Evolutionary conservation across 2,329 filamentous ascomycete genomes (phyloP).

Genomic region (Lachnellula willkommii): DNA sequence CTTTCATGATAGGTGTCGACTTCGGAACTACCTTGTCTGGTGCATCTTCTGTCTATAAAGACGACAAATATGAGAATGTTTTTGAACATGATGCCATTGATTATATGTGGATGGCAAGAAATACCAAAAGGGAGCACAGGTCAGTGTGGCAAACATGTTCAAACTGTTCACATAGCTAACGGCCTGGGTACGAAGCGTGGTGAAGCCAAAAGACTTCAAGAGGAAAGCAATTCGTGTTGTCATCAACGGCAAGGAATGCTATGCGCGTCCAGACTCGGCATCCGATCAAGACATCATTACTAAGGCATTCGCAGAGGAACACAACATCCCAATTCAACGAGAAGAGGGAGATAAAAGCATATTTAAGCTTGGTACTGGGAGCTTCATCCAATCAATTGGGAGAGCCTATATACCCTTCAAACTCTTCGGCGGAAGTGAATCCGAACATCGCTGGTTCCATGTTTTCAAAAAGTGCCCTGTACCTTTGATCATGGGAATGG

Average conservation of each 20-base stretch:
- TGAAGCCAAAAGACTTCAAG: neutral
- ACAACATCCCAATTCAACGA: neutral
- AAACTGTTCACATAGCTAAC: too few species aligned
- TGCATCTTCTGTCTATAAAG: too few species aligned
- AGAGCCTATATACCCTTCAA: neutral
- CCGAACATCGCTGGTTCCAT: slow-evolving; percentile 9
- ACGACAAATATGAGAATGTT: too few species aligned
- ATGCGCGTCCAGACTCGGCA: slow-evolving; percentile 10
- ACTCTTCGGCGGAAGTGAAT: neutral
- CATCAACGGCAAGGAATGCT: neutral
- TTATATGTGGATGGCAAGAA: too few species aligned
- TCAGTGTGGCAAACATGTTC: too few species aligned
- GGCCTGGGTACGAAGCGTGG: too few species aligned
- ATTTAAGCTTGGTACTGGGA: slow-evolving; percentile 1
- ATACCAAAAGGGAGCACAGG: too few species aligned
- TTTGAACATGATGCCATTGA: too few species aligned
- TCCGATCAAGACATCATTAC: slow-evolving; percentile 8
- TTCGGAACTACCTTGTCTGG: too few species aligned
- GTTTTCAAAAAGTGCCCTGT: slow-evolving; percentile 5
- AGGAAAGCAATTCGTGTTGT: slow-evolving; percentile 5
- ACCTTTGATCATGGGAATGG: slow-evolving; percentile 7
- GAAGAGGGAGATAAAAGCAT: neutral
- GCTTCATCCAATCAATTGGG: slow-evolving; percentile 1
- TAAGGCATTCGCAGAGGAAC: slow-evolving; percentile 3
- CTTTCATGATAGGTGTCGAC: too few species aligned